phyloP scores from a whole-genome alignment of 2,329 filamentous ascomycete species.

The Xylaria digitata region DNA sequence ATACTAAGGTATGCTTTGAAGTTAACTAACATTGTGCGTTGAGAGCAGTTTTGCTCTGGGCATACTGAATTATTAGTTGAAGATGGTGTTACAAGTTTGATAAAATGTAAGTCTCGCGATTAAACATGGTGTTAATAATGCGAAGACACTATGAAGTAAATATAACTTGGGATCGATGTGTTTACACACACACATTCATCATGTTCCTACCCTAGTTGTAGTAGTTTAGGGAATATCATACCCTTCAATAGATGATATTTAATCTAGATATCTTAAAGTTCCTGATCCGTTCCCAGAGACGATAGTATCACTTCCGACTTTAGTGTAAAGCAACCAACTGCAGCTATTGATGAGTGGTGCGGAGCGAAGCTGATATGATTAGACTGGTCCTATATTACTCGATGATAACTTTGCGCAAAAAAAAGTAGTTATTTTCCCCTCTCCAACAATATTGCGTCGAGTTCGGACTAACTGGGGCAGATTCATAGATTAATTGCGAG shows the following conservation, averaged over 20 bases:
- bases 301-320: slow-evolving; percentile 79
- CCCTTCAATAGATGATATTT: background rate
- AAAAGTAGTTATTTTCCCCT: slow-evolving; percentile 62
- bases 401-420: slow-evolving; percentile 80
- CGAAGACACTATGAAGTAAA: slow-evolving; percentile 7
- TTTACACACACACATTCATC: background rate
- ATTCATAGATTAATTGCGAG: slow-evolving; percentile 77
- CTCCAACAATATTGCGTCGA: no score
- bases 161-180: background rate
- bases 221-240: background rate
- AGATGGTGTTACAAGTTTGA: no score
- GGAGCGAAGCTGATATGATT: slow-evolving; percentile 69
- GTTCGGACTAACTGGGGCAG: slow-evolving; percentile 51
- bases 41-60: no score
- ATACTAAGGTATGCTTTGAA: no score
- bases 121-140: slow-evolving; percentile 17
- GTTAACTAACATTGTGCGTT: no score
- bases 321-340: slow-evolving; percentile 77
- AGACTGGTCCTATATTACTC: slow-evolving; percentile 73
- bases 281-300: slow-evolving; percentile 66
- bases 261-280: background rate
- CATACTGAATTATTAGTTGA: no score
- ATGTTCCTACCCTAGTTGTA: background rate
- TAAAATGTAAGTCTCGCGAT: background rate
- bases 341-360: slow-evolving; percentile 83